These are phyloP conservation scores for Immersiella caudata DNA, from an alignment of 495 filamentous ascomycete species.

Conservation along the genomic window DNA sequence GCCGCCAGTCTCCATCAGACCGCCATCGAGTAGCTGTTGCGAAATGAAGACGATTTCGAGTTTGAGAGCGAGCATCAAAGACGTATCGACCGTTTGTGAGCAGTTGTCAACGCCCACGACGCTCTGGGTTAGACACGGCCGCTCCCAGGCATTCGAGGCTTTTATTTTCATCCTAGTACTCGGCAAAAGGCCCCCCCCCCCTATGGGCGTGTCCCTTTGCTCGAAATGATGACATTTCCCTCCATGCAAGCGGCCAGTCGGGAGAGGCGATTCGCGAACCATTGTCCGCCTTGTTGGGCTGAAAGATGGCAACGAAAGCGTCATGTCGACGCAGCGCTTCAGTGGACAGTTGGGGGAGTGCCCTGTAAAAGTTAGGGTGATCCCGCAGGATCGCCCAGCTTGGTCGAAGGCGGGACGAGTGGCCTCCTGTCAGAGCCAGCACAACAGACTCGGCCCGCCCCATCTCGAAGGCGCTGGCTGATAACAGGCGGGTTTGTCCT, in stretches of 20 bases:
- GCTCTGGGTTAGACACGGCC: neutral
- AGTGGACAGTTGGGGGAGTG: neutral
- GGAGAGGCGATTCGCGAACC: too few species aligned
- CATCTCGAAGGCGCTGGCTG: conserved; percentile 11
- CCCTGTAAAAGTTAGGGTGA: neutral
- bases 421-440: neutral
- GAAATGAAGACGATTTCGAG: too few species aligned
- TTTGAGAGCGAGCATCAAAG: too few species aligned
- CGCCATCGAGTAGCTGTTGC: too few species aligned
- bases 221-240: neutral
- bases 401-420: neutral
- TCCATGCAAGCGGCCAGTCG: neutral
- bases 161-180: neutral
- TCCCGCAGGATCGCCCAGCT: neutral
- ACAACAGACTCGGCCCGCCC: neutral
- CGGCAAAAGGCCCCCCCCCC: neutral
- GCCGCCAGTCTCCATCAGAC: too few species aligned
- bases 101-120: too few species aligned
- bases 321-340: neutral
- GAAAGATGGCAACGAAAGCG: neutral
- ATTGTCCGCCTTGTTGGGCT: too few species aligned
- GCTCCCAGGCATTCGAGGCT: neutral
- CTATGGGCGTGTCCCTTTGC: neutral
- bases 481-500: conserved; percentile 15
- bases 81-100: too few species aligned